Evolutionary conservation across 2,329 filamentous ascomycete species (phyloP), one percentile per base, ranked within the genome.

Genomic region (Leptographium radiaticola): DNA sequence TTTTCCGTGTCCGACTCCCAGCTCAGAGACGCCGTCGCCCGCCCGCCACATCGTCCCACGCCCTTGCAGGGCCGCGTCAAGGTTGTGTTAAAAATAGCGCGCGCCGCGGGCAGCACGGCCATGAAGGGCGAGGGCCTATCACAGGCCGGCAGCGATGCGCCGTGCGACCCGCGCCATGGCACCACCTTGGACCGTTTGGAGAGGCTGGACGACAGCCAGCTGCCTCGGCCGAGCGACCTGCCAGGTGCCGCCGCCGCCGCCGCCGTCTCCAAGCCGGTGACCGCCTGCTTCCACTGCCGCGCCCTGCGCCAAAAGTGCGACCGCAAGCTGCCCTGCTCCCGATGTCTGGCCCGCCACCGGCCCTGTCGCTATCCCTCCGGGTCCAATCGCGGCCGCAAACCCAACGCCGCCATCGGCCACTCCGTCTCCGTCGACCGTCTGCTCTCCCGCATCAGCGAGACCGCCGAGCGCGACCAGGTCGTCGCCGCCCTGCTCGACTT

Each of bases 351-450:
- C 8, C 56, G 56, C 0, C 53, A 55, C 38, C 53, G 58, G 31
- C 55, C 58, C 5, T 59, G 58, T 15, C 56, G 56, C n/a, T 59
- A 59, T 45, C 58, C 58, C 4, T 56, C 56, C 1, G 56, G 58
- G 13, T 59, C 58, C 2, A 59, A 59, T 44, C 46, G 58, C 6
- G 59, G 61, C 36, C 57, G 58, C 4, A 62, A 62, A 42, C 53
- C 59, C 25, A 59, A 57, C n/a, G 62, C 58, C 18, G 53, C 57
- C 6, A 58, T 61, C 55, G 61, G 59, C 42, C 58, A 60, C 33
- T 60, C 58, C 9, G 56, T 56, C 39, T 61, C 59, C 0, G 58
- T 62, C 11, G 61, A 62, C 44, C 60, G 61, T 52, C 60, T 64
- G 7, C 53, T 63, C 6, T 57, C 57, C 4, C 59, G 59, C 7